Evolutionary conservation across 495 filamentous ascomycete genomes (phyloP).

Genomic region (Mytilinidion resinicola): DNA sequence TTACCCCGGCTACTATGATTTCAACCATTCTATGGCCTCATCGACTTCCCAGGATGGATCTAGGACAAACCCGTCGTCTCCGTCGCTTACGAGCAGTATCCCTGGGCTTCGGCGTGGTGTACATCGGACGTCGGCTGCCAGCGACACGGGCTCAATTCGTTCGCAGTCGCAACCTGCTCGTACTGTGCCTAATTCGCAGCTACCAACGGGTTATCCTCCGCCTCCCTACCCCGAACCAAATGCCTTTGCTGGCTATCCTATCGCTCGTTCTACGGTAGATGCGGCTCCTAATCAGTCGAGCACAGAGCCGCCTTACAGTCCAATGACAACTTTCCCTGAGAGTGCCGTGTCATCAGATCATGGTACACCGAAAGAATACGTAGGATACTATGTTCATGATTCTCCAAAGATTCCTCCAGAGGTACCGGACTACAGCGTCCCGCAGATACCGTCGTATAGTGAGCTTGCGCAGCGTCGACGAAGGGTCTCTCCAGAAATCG

Average conservation of each 20-base stretch:
- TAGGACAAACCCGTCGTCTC: conserved; percentile 57
- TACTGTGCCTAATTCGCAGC: conserved; percentile 42
- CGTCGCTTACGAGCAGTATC: conserved; percentile 47
- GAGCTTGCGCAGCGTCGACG: conserved; percentile 46
- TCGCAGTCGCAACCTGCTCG: conserved; percentile 64
- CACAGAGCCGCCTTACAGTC: conserved; percentile 19
- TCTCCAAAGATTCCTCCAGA: conserved; percentile 53
- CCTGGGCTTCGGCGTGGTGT: conserved; percentile 53
- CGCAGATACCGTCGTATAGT: conserved; percentile 43
- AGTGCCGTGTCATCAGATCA: conserved; percentile 41
- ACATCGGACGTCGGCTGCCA: conserved; percentile 51
- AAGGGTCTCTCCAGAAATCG: conserved; percentile 42
- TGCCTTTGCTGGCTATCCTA: conserved; percentile 27
- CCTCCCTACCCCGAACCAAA: conserved; percentile 36
- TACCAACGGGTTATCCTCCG: conserved; percentile 36
- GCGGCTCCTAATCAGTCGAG: not conserved
- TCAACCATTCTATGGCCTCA: conserved; percentile 41
- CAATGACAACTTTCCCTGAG: conserved; percentile 26
- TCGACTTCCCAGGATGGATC: conserved; percentile 32
- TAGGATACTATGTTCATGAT: conserved; percentile 55
- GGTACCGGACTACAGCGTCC: conserved; percentile 41
- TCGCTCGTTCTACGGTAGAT: conserved; percentile 20
- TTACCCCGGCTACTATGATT: conserved; percentile 44
- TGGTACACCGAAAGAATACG: conserved; percentile 50
- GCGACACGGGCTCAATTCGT: conserved; percentile 48